phyloP scores from a whole-genome alignment of 2,329 filamentous ascomycete genomes.

The Aspergillus transmontanensis region DNA sequence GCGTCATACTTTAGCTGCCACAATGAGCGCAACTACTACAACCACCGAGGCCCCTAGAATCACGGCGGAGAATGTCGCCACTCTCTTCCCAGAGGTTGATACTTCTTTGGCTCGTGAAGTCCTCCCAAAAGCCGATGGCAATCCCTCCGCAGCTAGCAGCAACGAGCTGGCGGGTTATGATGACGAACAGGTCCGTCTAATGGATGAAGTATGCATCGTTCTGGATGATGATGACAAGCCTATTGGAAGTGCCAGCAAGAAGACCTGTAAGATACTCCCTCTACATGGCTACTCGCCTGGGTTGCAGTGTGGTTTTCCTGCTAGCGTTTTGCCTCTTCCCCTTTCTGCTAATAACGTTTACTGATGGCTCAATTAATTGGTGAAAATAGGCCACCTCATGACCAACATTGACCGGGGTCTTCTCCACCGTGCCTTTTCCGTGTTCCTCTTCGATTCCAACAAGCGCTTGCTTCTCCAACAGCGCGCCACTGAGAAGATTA shows the following conservation, averaged over 20 bases:
- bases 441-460: conserved; percentile 94
- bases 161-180: conserved; percentile 86
- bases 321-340: not conserved
- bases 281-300: not conserved
- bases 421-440: conserved; percentile 94
- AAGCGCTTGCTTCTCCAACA: conserved; percentile 94
- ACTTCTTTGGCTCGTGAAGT: conserved; percentile 58
- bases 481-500: conserved; percentile 95
- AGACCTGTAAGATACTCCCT: conserved; percentile 71
- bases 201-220: conserved; percentile 99
- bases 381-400: conserved; percentile 83
- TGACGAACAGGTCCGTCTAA: conserved; percentile 94
- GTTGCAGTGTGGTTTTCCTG: not conserved
- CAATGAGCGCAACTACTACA: conserved; percentile 51
- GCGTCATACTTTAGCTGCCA: conserved; percentile 5
- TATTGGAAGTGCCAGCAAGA: conserved; percentile 97
- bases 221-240: conserved; percentile 87
- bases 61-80: conserved; percentile 82
- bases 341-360: not conserved
- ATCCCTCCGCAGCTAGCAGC: conserved; percentile 49
- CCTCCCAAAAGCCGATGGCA: conserved; percentile 44
- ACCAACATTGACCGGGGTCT: conserved; percentile 96
- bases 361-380: conserved; percentile 3
- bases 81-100: conserved; percentile 82
- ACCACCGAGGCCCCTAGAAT: conserved; percentile 62